Conservation (phyloP, 2,329 filamentous ascomycete genomes). For the Xylariaceae sp. region DNA sequence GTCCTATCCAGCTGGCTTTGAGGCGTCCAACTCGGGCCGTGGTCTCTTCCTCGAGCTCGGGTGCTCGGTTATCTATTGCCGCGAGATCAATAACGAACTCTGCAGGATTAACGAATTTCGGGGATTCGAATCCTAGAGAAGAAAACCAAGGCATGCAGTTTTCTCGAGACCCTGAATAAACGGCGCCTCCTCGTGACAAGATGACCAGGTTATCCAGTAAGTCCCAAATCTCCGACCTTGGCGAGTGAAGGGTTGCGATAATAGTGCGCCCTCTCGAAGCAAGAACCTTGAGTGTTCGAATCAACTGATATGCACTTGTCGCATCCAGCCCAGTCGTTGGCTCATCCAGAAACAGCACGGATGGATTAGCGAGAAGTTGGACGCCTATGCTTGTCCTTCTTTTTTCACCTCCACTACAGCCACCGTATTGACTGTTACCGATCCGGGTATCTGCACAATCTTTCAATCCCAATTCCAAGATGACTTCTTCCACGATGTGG, state of each 20-base stretch:
- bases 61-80: conserved; percentile 68
- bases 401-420: conserved; percentile 78
- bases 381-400: conserved; percentile 74
- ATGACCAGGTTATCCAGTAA: conserved; percentile 72
- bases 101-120: conserved; percentile 73
- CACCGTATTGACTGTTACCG: conserved; percentile 67
- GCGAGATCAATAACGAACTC: conserved; percentile 74
- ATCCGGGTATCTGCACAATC: conserved; percentile 75
- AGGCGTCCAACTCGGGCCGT: conserved; percentile 59
- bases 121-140: conserved; percentile 57
- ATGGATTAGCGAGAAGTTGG: conserved; percentile 75
- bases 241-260: conserved; percentile 74
- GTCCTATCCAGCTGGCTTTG: conserved; percentile 56
- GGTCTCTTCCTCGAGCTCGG: conserved; percentile 61
- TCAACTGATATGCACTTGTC: conserved; percentile 71
- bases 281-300: conserved; percentile 66
- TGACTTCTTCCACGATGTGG: conserved; percentile 71
- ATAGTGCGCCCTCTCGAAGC: conserved; percentile 68
- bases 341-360: conserved; percentile 74
- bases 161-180: conserved; percentile 62
- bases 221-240: conserved; percentile 75
- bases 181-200: conserved; percentile 63
- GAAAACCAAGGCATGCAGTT: conserved; percentile 65
- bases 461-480: conserved; percentile 71
- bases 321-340: conserved; percentile 77